phyloP scores from a whole-genome alignment of 2,329 filamentous ascomycete species.

The Didymella keratinophila region DNA sequence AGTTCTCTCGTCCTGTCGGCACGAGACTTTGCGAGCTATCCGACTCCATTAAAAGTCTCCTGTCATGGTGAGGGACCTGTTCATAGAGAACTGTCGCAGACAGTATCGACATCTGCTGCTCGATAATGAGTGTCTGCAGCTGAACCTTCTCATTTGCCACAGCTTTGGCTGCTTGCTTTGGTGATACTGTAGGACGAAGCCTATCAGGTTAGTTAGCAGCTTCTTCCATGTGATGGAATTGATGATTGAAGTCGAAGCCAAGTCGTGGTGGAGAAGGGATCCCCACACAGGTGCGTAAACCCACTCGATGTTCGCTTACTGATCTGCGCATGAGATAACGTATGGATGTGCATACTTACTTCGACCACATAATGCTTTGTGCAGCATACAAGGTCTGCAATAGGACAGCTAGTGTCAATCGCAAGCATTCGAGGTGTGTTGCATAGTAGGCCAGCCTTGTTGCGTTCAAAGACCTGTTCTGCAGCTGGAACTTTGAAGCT shows the following conservation, averaged over 20 bases:
- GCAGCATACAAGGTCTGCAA: constrained; percentile 50
- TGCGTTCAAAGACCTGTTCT: background rate
- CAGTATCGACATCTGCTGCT: constrained; percentile 50
- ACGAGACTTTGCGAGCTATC: constrained; percentile 43
- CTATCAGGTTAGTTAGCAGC: constrained; percentile 21
- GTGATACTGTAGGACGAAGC: constrained; percentile 43
- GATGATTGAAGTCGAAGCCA: background rate
- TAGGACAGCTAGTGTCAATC: constrained; percentile 49
- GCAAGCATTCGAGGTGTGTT: constrained; percentile 47
- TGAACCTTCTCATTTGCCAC: constrained; percentile 49
- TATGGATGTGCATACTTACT: constrained; percentile 33
- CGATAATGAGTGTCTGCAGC: constrained; percentile 49
- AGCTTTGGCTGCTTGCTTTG: constrained; percentile 41
- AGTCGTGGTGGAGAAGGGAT: background rate
- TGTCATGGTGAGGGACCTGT: constrained; percentile 21
- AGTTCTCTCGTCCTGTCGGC: constrained; percentile 10
- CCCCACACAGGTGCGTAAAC: background rate
- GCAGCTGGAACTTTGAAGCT: background rate
- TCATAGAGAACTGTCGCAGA: constrained; percentile 34
- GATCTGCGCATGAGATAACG: background rate
- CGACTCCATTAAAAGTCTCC: constrained; percentile 38
- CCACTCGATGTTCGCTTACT: background rate
- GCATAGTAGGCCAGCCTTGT: constrained; percentile 44
- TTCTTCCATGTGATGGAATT: background rate
- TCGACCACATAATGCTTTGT: constrained; percentile 50